phyloP scores from a whole-genome alignment of 805 yeast species.

The Pichia cephalocereana region DNA sequence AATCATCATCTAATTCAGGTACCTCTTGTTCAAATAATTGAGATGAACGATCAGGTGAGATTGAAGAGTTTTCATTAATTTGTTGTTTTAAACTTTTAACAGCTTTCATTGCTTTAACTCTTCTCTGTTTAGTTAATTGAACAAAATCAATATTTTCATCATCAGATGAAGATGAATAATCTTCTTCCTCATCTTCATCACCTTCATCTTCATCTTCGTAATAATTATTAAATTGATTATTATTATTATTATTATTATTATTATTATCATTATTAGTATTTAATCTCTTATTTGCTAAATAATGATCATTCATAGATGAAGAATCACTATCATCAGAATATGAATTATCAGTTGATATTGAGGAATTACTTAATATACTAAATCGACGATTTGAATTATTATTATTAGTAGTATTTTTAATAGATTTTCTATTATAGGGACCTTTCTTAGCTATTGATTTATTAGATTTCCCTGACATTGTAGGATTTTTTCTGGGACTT shows the following conservation, averaged over 20 bases:
- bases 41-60: slow-evolving; percentile 1
- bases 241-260: no score
- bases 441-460: slow-evolving; percentile 18
- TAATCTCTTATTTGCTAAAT: neutral
- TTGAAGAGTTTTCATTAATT: slow-evolving; percentile 3
- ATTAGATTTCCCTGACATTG: neutral
- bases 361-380: slow-evolving; percentile 18
- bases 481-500: slow-evolving; percentile 22
- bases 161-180: slow-evolving; percentile 35
- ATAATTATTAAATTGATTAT: slow-evolving; percentile 13
- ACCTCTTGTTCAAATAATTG: slow-evolving; percentile 24
- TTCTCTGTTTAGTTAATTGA: slow-evolving; percentile 57
- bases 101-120: slow-evolving; percentile 46
- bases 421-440: slow-evolving; percentile 7
- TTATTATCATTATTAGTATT: no score
- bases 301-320: slow-evolving; percentile 1
- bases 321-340: slow-evolving; percentile 2
- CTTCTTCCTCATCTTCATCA: neutral
- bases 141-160: slow-evolving; percentile 67
- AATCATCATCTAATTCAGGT: slow-evolving; percentile 32
- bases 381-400: slow-evolving; percentile 13
- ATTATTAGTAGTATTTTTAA: neutral
- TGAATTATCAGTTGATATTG: slow-evolving; percentile 1
- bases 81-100: slow-evolving; percentile 21
- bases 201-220: slow-evolving; percentile 14